Conservation (phyloP, 257 asterid genomes). For the Jacaranda mimosifolia region DNA sequence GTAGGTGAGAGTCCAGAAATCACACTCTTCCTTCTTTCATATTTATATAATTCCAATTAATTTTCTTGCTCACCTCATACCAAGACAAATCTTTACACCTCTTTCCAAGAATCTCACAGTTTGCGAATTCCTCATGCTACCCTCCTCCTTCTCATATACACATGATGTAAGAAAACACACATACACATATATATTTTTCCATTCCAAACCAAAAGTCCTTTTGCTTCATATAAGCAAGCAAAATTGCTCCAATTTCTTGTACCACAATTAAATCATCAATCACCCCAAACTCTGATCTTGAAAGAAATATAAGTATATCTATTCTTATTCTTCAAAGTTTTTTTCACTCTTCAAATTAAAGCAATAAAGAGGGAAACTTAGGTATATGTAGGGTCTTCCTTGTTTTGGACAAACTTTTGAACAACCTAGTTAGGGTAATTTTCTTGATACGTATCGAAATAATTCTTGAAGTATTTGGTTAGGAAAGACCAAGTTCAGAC, state of each 20-base stretch:
- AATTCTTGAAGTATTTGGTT: constrained; percentile 41
- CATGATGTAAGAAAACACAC: constrained; percentile 16
- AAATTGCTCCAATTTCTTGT: constrained; percentile 34
- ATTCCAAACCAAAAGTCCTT: constrained; percentile 2
- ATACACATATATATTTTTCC: background rate
- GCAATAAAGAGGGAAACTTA: constrained; percentile 4
- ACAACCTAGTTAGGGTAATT: too few relatives aligned
- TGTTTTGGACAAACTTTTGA: constrained; percentile 25
- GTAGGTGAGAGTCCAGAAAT: constrained; percentile 71
- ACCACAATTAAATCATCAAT: constrained; percentile 28
- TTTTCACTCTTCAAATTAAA: constrained; percentile 7
- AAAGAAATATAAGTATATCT: background rate
- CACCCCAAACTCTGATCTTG: background rate
- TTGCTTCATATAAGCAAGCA: constrained; percentile 41
- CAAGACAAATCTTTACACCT: constrained; percentile 37
- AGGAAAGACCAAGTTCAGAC: constrained; percentile 22
- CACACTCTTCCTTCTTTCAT: constrained; percentile 30
- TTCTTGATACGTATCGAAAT: constrained; percentile 6
- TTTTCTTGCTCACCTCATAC: constrained; percentile 51
- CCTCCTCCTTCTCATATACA: background rate
- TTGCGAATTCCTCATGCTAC: background rate
- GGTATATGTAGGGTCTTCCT: background rate
- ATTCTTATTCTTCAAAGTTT: background rate
- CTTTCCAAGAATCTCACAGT: constrained; percentile 24
- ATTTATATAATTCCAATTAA: background rate